Conservation (phyloP, 495 filamentous ascomycete genomes). For the Barbatosphaeria neglecta region DNA sequence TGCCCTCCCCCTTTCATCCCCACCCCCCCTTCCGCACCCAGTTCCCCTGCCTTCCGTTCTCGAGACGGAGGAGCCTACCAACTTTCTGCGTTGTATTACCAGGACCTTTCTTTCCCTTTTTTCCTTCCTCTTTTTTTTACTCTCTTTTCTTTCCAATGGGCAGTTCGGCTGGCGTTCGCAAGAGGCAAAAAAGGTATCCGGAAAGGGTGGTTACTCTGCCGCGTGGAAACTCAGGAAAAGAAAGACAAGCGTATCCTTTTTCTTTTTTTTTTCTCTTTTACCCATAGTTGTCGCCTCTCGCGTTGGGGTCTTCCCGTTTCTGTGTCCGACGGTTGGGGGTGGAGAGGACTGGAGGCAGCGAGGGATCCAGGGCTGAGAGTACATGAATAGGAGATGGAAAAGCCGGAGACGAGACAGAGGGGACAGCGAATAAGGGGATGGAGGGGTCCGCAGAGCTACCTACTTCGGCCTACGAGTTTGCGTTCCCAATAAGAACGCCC, state of each 20-base stretch:
- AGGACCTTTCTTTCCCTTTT: too few relatives aligned
- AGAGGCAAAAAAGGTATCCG: not conserved
- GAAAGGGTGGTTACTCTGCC: not conserved
- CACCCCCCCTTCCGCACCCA: not conserved
- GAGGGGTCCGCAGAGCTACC: too few relatives aligned
- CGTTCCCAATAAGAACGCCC: too few relatives aligned
- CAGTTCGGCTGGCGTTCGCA: not conserved
- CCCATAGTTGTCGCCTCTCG: not conserved
- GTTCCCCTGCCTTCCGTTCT: too few relatives aligned
- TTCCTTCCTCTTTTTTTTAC: too few relatives aligned
- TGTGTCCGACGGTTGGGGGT: not conserved
- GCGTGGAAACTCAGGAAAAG: not conserved
- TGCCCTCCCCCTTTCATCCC: not conserved
- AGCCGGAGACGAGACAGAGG: too few relatives aligned
- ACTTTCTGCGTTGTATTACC: too few relatives aligned
- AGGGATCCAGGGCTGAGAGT: not conserved
- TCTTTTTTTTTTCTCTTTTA: not conserved
- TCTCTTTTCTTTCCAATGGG: too few relatives aligned
- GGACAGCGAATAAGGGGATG: too few relatives aligned
- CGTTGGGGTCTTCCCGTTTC: not conserved
- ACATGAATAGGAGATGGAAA: too few relatives aligned
- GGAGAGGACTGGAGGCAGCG: not conserved
- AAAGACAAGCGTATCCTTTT: not conserved
- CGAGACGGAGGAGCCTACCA: too few relatives aligned
- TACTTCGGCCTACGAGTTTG: too few relatives aligned